Evolutionary conservation across 768 basidiomycete genomes (phyloP).

Genomic region (Termitomyces bulborhizus): DNA sequence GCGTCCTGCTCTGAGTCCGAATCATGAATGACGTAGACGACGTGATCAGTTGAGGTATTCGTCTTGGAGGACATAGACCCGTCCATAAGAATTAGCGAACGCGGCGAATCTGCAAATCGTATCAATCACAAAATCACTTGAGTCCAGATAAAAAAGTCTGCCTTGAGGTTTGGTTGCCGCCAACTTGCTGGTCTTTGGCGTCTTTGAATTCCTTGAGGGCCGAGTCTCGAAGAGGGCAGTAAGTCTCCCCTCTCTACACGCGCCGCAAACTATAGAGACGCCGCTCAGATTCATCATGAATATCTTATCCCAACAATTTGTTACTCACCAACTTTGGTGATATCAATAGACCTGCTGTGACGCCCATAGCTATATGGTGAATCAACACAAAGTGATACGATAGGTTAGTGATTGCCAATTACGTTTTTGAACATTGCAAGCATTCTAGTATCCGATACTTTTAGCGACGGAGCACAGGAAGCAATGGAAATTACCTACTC

Average conservation of each 20-base stretch:
- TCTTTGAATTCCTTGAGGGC: slow-evolving; percentile 25
- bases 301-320: neutral
- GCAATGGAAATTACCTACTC: slow-evolving; percentile 40
- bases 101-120: slow-evolving; percentile 28
- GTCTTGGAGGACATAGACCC: neutral
- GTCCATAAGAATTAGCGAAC: slow-evolving; percentile 1
- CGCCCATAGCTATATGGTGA: slow-evolving; percentile 54
- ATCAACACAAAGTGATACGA: neutral
- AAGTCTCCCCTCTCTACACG: slow-evolving; percentile 55
- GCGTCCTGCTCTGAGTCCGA: slow-evolving; percentile 25
- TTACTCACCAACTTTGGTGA: slow-evolving; percentile 55
- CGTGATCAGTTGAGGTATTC: neutral
- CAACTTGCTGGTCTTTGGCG: slow-evolving; percentile 33
- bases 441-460: slow-evolving; percentile 41
- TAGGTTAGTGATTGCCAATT: slow-evolving; percentile 12
- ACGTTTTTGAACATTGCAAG: slow-evolving; percentile 58
- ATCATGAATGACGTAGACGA: slow-evolving; percentile 10
- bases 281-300: neutral
- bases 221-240: slow-evolving; percentile 47
- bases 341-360: slow-evolving; percentile 65
- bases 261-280: slow-evolving; percentile 52
- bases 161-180: slow-evolving; percentile 42
- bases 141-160: slow-evolving; percentile 11
- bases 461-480: slow-evolving; percentile 2
- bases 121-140: neutral